Evolutionary conservation across 306 rosid species (phyloP).

Genomic region (Herpetospermum pedunculosum): DNA sequence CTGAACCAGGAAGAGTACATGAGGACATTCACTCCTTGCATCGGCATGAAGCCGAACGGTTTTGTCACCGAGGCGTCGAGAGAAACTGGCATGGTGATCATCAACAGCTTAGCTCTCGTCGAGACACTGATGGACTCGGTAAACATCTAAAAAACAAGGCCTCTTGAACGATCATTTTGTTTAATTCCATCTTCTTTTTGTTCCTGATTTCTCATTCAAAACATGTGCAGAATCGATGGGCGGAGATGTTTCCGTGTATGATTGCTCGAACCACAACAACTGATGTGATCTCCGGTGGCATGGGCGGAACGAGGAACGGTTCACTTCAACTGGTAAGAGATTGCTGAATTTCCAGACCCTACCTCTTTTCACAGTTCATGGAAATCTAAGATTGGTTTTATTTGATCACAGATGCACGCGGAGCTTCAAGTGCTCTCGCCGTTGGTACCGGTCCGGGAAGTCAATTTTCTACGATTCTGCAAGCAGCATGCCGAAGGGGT

Average conservation of each 20-base stretch:
- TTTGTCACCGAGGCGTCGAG: conserved; percentile 74
- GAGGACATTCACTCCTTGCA: conserved; percentile 66
- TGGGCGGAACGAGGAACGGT: conserved; percentile 82
- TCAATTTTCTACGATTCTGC: conserved; percentile 76
- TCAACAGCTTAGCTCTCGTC: conserved; percentile 80
- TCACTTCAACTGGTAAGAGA: conserved; percentile 64
- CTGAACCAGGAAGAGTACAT: conserved; percentile 69
- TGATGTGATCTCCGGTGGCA: conserved; percentile 70
- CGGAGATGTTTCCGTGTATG: conserved; percentile 84
- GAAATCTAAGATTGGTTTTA: not conserved
- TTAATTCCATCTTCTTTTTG: not conserved
- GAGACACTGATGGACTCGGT: conserved; percentile 91
- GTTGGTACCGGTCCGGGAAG: conserved; percentile 77
- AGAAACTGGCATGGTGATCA: conserved; percentile 77
- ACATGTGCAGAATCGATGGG: conserved; percentile 62
- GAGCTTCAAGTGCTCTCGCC: conserved; percentile 93
- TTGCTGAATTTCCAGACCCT: not conserved
- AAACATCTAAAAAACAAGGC: not conserved
- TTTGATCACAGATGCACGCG: conserved; percentile 66
- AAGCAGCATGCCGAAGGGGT: conserved; percentile 95
- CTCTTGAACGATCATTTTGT: not conserved
- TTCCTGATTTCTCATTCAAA: not conserved
- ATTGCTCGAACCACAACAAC: conserved; percentile 66
- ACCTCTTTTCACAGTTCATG: not conserved
- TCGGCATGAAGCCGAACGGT: conserved; percentile 71